A percentile compares a stretch with the other conserved stretches of the same genome.
These are phyloP conservation scores for Phytopythium cucurbitacearum DNA, from an alignment of 352 stramenopile genomes.

Conservation along the genomic window DNA sequence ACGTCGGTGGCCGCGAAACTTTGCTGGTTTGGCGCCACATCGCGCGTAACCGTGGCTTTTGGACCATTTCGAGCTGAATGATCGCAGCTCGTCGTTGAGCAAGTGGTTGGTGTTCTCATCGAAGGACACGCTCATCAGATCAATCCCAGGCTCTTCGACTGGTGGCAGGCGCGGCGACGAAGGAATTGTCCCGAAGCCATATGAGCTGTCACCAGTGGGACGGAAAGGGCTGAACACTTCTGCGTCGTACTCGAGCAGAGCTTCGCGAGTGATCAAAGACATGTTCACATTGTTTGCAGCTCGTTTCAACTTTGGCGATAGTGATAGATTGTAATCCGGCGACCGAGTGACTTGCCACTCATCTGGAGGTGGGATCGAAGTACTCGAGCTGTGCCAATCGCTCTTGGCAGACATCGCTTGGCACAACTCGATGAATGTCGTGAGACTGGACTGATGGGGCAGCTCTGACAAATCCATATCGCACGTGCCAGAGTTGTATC, in stretches of 20 bases:
- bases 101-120: conserved; percentile 1
- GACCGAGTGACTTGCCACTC: conserved; percentile 45
- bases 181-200: background rate
- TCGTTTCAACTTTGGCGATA: conserved; percentile 14
- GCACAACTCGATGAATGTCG: too few relatives aligned
- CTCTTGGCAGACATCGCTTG: too few relatives aligned
- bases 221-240: conserved; percentile 36
- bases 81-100: background rate
- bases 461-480: too few relatives aligned
- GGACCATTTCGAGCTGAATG: background rate
- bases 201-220: too few relatives aligned
- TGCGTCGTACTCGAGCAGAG: conserved; percentile 60
- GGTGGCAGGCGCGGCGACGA: background rate
- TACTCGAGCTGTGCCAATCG: conserved; percentile 1
- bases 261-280: conserved; percentile 32
- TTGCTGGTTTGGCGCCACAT: too few relatives aligned
- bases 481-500: too few relatives aligned
- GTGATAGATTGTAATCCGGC: conserved; percentile 35
- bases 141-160: background rate
- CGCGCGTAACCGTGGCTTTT: too few relatives aligned
- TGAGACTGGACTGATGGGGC: too few relatives aligned
- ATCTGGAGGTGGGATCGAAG: conserved; percentile 13
- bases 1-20: too few relatives aligned
- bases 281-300: conserved; percentile 24
- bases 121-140: conserved; percentile 1